phyloP scores from a whole-genome alignment of 495 filamentous ascomycete genomes.

The Aspergillus leporis region DNA sequence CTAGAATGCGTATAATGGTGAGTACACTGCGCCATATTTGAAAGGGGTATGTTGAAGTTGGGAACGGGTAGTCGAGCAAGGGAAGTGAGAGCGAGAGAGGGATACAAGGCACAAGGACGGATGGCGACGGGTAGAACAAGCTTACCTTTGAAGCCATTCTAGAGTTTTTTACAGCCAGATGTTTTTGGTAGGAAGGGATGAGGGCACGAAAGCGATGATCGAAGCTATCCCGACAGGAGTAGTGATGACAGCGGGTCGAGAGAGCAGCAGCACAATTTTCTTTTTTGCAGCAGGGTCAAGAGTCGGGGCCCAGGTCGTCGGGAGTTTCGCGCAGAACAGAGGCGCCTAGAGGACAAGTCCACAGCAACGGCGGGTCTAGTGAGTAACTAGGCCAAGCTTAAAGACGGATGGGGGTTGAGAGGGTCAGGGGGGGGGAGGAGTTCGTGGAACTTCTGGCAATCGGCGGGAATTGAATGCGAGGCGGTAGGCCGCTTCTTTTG shows the following conservation, averaged over 20 bases:
- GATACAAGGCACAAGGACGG: slow-evolving; percentile 7
- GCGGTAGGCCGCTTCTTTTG: slow-evolving; percentile 1
- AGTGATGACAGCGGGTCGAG: slow-evolving; percentile 27
- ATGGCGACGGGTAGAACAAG: slow-evolving; percentile 3
- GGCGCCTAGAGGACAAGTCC: slow-evolving; percentile 30
- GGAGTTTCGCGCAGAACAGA: slow-evolving; percentile 30
- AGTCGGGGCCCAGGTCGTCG: slow-evolving; percentile 30
- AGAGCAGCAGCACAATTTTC: slow-evolving; percentile 31
- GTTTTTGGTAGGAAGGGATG: slow-evolving; percentile 12
- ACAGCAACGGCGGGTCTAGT: slow-evolving; percentile 34
- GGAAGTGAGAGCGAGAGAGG: slow-evolving; percentile 6
- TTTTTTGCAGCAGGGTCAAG: slow-evolving; percentile 27
- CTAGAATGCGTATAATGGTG: slow-evolving; percentile 42
- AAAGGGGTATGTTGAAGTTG: slow-evolving; percentile 2
- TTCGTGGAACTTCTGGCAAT: slow-evolving; percentile 23
- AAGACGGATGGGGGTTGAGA: slow-evolving; percentile 24
- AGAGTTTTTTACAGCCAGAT: slow-evolving; percentile 17
- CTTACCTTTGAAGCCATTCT: slow-evolving; percentile 36
- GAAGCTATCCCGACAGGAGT: slow-evolving; percentile 27
- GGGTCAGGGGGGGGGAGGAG: slow-evolving; percentile 25
- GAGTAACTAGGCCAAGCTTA: slow-evolving; percentile 32
- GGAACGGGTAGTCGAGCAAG: slow-evolving; percentile 2
- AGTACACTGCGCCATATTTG: slow-evolving; percentile 3
- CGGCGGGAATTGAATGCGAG: slow-evolving; percentile 18
- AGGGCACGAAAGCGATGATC: slow-evolving; percentile 20